Evolutionary conservation across 75 land plant genomes (phyloP).

Genomic region (Sequoia sempervirens): DNA sequence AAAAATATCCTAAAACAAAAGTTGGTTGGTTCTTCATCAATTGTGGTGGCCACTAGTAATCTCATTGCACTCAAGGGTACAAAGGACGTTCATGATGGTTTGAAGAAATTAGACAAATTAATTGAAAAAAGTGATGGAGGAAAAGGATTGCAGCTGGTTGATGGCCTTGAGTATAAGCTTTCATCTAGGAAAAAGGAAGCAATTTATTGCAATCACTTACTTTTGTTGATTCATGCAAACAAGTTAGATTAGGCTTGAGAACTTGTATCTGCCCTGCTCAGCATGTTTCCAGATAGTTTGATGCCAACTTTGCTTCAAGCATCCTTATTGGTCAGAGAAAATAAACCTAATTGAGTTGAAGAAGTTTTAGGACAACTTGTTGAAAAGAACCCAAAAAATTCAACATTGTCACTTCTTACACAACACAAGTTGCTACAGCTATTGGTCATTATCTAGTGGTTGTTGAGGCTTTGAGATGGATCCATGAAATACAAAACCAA

Average conservation of each 20-base stretch:
- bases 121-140: slow-evolving; percentile 50
- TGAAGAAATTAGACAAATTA: slow-evolving; percentile 77
- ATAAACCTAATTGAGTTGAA: slow-evolving; percentile 73
- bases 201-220: slow-evolving; percentile 59
- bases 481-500: slow-evolving; percentile 67
- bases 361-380: slow-evolving; percentile 64
- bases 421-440: slow-evolving; percentile 87
- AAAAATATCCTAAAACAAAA: slow-evolving; percentile 56
- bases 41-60: slow-evolving; percentile 87
- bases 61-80: slow-evolving; percentile 67
- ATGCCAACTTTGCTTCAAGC: slow-evolving; percentile 77
- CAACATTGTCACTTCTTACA: slow-evolving; percentile 48
- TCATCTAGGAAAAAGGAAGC: slow-evolving; percentile 77
- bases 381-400: slow-evolving; percentile 50
- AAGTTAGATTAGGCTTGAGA: slow-evolving; percentile 89
- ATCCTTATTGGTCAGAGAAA: slow-evolving; percentile 72
- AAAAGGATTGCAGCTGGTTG: slow-evolving; percentile 59
- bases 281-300: slow-evolving; percentile 63
- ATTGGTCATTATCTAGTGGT: slow-evolving; percentile 72
- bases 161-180: slow-evolving; percentile 59
- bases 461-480: slow-evolving; percentile 55
- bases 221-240: slow-evolving; percentile 83
- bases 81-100: slow-evolving; percentile 72
- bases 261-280: slow-evolving; percentile 43
- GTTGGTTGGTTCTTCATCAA: slow-evolving; percentile 71